These are phyloP conservation scores for Elsinoe necatrix DNA, from an alignment of 2,329 filamentous ascomycete species.

Conservation along the genomic window DNA sequence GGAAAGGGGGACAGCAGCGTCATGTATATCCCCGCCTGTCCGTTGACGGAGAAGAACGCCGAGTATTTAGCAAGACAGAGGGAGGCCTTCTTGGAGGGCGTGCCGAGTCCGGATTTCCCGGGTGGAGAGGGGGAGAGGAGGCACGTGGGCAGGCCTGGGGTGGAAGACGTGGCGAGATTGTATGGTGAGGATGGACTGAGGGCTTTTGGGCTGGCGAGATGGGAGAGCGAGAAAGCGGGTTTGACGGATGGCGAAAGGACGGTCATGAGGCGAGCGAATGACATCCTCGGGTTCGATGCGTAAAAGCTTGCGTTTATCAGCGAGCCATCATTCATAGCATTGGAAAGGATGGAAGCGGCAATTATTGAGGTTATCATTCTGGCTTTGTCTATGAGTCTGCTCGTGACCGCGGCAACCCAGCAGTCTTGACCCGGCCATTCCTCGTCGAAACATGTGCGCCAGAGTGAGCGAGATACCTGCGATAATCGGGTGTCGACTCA, in stretches of 20 bases:
- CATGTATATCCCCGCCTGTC: conserved; percentile 81
- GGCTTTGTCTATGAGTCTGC: conserved; percentile 14
- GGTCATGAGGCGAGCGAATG: conserved; percentile 46
- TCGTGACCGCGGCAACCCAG: background rate
- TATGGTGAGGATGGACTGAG: conserved; percentile 34
- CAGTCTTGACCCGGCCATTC: background rate
- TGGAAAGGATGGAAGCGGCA: background rate
- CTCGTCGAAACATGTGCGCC: background rate
- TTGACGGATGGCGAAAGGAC: conserved; percentile 45
- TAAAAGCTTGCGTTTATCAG: background rate
- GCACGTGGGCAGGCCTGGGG: conserved; percentile 36
- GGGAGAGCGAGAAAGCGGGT: conserved; percentile 39
- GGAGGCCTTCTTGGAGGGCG: conserved; percentile 58
- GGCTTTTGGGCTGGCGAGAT: conserved; percentile 47
- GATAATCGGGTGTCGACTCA: conserved; percentile 5
- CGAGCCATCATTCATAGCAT: no score
- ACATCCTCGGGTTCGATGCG: conserved; percentile 43
- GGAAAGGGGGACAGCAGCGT: conserved; percentile 71
- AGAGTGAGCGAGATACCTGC: conserved; percentile 7
- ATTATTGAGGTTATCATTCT: conserved; percentile 12
- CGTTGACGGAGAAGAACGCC: conserved; percentile 66
- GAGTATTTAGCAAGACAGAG: conserved; percentile 63
- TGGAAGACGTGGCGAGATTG: conserved; percentile 32
- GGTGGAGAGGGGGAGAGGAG: conserved; percentile 55
- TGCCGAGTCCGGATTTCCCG: conserved; percentile 40